A percentile compares a stretch with the other conserved stretches of the same genome.
Conservation (phyloP, 495 filamentous ascomycete species). For the Glonium stellatum region DNA sequence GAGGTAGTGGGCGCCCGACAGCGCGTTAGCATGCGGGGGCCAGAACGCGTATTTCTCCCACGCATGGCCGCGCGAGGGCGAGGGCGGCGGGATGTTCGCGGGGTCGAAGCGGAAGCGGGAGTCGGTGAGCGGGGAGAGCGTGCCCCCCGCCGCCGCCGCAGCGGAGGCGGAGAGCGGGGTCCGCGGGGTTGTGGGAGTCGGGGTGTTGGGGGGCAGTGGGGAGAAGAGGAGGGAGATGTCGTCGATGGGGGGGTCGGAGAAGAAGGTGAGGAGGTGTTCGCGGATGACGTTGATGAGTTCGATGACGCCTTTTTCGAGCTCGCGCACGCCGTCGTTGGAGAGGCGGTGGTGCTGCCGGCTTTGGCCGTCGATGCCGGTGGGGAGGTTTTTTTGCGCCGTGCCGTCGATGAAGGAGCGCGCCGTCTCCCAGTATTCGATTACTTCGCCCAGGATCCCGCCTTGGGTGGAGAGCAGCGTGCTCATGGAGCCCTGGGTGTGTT, state of each 20-base stretch:
- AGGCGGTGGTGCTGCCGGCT: slow-evolving; percentile 80
- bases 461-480: slow-evolving; percentile 60
- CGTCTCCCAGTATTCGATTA: slow-evolving; percentile 89
- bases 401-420: slow-evolving; percentile 86
- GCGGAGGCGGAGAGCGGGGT: slow-evolving; percentile 55
- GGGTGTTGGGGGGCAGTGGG: slow-evolving; percentile 65
- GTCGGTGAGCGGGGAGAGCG: slow-evolving; percentile 45
- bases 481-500: slow-evolving; percentile 66
- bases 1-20: slow-evolving; percentile 82
- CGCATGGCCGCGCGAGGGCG: slow-evolving; percentile 64
- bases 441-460: slow-evolving; percentile 76
- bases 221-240: slow-evolving; percentile 81
- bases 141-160: too few species aligned
- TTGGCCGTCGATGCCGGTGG: slow-evolving; percentile 75
- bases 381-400: slow-evolving; percentile 71
- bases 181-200: slow-evolving; percentile 61
- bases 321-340: slow-evolving; percentile 57
- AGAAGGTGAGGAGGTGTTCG: slow-evolving; percentile 69
- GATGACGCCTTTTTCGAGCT: slow-evolving; percentile 68
- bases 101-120: slow-evolving; percentile 72
- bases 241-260: slow-evolving; percentile 82
- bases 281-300: slow-evolving; percentile 78
- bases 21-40: slow-evolving; percentile 84
- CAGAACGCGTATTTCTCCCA: slow-evolving; percentile 97
- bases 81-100: slow-evolving; percentile 68